phyloP scores from a whole-genome alignment of 176 grass and related monocot genomes.

The Oryza glaberrima region DNA sequence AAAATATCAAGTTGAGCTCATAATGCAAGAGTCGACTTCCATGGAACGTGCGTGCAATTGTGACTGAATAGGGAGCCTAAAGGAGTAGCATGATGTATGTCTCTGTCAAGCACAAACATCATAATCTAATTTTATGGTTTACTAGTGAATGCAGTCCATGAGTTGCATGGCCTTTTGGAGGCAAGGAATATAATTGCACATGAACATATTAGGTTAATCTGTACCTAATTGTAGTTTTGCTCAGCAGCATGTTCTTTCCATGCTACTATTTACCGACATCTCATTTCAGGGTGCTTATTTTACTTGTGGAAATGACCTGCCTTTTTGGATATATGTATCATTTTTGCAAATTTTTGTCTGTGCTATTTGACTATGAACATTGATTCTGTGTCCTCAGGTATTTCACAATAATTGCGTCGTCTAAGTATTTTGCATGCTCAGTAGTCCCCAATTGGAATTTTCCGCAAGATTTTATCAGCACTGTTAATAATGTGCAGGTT shows the following conservation, averaged over 20 bases:
- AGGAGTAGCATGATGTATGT: slow-evolving; percentile 33
- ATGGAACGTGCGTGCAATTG: slow-evolving; percentile 35
- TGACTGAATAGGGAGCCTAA: slow-evolving; percentile 16
- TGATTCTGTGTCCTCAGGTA: neutral
- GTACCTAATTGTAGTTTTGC: neutral
- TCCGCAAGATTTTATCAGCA: neutral
- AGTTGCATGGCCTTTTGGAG: slow-evolving; percentile 59
- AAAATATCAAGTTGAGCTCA: neutral
- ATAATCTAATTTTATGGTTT: slow-evolving; percentile 48
- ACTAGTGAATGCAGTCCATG: slow-evolving; percentile 34
- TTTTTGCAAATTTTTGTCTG: neutral
- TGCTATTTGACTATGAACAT: neutral
- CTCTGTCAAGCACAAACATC: slow-evolving; percentile 41
- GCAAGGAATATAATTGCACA: slow-evolving; percentile 61
- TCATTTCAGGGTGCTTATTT: neutral
- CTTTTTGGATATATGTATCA: neutral
- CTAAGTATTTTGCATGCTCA: neutral
- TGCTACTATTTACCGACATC: neutral
- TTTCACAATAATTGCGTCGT: neutral
- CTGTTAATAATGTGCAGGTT: neutral
- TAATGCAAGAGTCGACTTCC: slow-evolving; percentile 15
- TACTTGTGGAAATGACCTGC: neutral
- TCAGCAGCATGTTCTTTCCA: neutral
- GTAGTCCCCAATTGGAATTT: neutral
- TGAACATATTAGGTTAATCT: slow-evolving; percentile 50